Conservation (phyloP, 2,329 filamentous ascomycete species). For the Cladosporium sp. region DNA sequence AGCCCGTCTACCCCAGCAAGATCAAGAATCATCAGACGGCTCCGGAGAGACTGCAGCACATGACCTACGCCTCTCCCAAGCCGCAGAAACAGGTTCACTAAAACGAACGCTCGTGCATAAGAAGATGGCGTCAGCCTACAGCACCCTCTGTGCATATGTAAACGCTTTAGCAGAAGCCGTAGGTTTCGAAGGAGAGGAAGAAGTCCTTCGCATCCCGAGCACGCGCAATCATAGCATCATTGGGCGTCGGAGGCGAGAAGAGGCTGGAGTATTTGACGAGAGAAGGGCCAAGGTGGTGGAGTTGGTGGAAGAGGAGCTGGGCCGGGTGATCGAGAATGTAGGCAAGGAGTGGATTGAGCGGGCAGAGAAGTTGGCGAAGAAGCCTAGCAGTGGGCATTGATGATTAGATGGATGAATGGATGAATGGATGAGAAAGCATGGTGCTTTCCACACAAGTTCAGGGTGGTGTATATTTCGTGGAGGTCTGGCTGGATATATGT, state of each 20-base stretch:
- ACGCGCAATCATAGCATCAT: slow-evolving; percentile 82
- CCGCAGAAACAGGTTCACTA: slow-evolving; percentile 33
- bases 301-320: slow-evolving; percentile 55
- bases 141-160: slow-evolving; percentile 77
- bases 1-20: slow-evolving; percentile 22
- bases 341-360: slow-evolving; percentile 50
- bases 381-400: slow-evolving; percentile 43
- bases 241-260: slow-evolving; percentile 49
- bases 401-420: not conserved
- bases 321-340: slow-evolving; percentile 41
- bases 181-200: slow-evolving; percentile 73
- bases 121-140: slow-evolving; percentile 66
- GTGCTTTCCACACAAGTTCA: too few species aligned
- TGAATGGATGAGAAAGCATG: too few species aligned
- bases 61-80: slow-evolving; percentile 17
- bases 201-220: slow-evolving; percentile 85
- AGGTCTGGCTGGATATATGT: too few species aligned
- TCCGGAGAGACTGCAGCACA: not conserved
- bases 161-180: slow-evolving; percentile 64
- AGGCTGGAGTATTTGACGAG: slow-evolving; percentile 42
- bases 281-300: slow-evolving; percentile 59
- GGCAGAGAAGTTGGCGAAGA: slow-evolving; percentile 45
- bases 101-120: slow-evolving; percentile 26
- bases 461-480: not conserved
- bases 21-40: not conserved